A percentile compares a stretch with the other conserved stretches of the same genome.
phyloP scores from a whole-genome alignment of 148 eudicot genomes.

The Oxyria digyna region DNA sequence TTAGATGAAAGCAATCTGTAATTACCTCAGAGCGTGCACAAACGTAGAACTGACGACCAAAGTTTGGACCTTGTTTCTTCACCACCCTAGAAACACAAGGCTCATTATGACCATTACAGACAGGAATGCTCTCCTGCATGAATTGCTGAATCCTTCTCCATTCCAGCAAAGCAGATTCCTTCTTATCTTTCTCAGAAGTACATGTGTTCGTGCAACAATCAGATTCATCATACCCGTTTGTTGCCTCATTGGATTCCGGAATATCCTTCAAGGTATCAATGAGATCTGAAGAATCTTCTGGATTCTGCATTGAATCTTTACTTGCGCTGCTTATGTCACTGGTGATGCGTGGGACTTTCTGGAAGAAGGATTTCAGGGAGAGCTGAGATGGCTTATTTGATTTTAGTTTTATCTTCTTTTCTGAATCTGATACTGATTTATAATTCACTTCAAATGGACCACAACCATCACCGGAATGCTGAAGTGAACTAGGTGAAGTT shows the following conservation, averaged over 20 bases:
- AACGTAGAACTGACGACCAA: slow-evolving; percentile 80
- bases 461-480: no score
- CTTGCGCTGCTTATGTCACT: slow-evolving; percentile 12
- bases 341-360: slow-evolving; percentile 23
- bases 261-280: slow-evolving; percentile 8
- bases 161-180: slow-evolving; percentile 47
- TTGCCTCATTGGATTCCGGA: slow-evolving; percentile 12
- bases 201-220: slow-evolving; percentile 10
- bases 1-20: background rate
- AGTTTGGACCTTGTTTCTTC: slow-evolving; percentile 76
- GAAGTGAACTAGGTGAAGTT: slow-evolving; percentile 15
- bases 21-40: slow-evolving; percentile 96
- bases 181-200: slow-evolving; percentile 31
- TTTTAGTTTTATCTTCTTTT: slow-evolving; percentile 50
- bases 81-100: slow-evolving; percentile 84
- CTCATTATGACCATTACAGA: slow-evolving; percentile 84
- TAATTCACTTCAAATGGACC: no score
- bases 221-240: slow-evolving; percentile 11
- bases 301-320: slow-evolving; percentile 17
- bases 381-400: slow-evolving; percentile 57
- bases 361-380: slow-evolving; percentile 77
- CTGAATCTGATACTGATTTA: slow-evolving; percentile 16
- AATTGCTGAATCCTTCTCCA: slow-evolving; percentile 92
- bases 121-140: slow-evolving; percentile 87
- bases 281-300: slow-evolving; percentile 19